Percentiles rank a stretch among this genome's conserved stretches.
phyloP scores from a whole-genome alignment of 345 rosid species.

The Turnera subulata region DNA sequence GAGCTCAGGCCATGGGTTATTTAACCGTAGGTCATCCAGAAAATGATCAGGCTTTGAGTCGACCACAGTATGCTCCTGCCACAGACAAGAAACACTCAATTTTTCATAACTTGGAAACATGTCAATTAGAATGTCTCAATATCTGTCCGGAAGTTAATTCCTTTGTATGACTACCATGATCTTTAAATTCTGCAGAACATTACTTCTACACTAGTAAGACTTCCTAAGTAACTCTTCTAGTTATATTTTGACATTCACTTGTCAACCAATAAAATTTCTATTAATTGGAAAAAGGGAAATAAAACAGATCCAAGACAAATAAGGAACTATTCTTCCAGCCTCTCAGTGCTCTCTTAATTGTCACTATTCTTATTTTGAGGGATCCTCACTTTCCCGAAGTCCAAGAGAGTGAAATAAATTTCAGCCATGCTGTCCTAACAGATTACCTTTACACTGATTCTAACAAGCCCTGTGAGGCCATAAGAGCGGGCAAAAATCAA shows the following conservation, averaged over 20 bases:
- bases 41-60: slow-evolving; percentile 99
- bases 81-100: slow-evolving; percentile 5
- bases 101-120: background rate
- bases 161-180: background rate
- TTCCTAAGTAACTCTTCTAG: no score
- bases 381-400: background rate
- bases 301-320: no score
- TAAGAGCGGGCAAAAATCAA: slow-evolving; percentile 92
- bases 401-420: background rate
- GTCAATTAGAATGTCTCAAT: background rate
- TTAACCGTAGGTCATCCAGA: slow-evolving; percentile 89
- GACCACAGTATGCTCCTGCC: slow-evolving; percentile 81
- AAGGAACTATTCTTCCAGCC: background rate
- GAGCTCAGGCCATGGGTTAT: slow-evolving; percentile 95
- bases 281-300: background rate
- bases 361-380: background rate
- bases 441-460: slow-evolving; percentile 80
- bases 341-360: background rate
- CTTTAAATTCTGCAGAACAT: background rate
- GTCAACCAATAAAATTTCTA: background rate
- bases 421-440: slow-evolving; percentile 2
- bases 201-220: no score
- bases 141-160: background rate
- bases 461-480: slow-evolving; percentile 88
- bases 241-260: no score